These are phyloP conservation scores for Mortierella sp. DNA, from an alignment of 371 early-diverging fungal genomes.

Conservation along the genomic window DNA sequence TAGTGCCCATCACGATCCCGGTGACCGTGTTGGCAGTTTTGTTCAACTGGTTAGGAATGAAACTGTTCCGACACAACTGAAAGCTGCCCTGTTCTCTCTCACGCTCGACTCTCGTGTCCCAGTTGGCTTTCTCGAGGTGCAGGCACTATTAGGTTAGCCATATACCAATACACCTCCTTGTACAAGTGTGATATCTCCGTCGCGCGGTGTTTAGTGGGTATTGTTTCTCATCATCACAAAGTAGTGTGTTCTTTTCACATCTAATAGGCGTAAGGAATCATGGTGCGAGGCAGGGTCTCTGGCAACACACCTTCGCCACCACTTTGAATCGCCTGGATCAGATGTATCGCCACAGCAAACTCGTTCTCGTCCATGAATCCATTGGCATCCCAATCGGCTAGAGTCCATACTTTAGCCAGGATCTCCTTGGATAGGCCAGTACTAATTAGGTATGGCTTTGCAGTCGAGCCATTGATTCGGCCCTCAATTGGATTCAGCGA, in stretches of 20 bases:
- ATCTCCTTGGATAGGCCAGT: slow-evolving; percentile 66
- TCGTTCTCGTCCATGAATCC: slow-evolving; percentile 79
- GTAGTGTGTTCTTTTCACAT: too few relatives aligned
- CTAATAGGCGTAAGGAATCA: slow-evolving; percentile 62
- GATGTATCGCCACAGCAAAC: slow-evolving; percentile 76
- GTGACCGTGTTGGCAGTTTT: slow-evolving; percentile 83
- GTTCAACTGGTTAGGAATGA: slow-evolving; percentile 96
- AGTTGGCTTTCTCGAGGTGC: background rate
- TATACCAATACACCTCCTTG: background rate
- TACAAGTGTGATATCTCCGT: background rate
- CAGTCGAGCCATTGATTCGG: slow-evolving; percentile 65
- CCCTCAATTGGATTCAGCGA: slow-evolving; percentile 69
- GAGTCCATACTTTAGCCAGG: slow-evolving; percentile 74
- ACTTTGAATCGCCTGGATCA: slow-evolving; percentile 61
- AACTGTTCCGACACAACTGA: slow-evolving; percentile 90
- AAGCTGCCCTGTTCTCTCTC: background rate
- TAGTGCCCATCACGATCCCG: slow-evolving; percentile 85
- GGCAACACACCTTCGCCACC: slow-evolving; percentile 62
- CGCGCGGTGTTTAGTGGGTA: too few relatives aligned
- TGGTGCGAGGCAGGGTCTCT: slow-evolving; percentile 60
- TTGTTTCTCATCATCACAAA: too few relatives aligned
- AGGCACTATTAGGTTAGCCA: background rate
- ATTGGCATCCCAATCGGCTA: slow-evolving; percentile 77
- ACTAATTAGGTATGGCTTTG: slow-evolving; percentile 69
- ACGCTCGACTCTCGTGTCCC: background rate